Base-by-base conservation (phyloP, 306 rosid species). In the Fragaria iinumae region DNA sequence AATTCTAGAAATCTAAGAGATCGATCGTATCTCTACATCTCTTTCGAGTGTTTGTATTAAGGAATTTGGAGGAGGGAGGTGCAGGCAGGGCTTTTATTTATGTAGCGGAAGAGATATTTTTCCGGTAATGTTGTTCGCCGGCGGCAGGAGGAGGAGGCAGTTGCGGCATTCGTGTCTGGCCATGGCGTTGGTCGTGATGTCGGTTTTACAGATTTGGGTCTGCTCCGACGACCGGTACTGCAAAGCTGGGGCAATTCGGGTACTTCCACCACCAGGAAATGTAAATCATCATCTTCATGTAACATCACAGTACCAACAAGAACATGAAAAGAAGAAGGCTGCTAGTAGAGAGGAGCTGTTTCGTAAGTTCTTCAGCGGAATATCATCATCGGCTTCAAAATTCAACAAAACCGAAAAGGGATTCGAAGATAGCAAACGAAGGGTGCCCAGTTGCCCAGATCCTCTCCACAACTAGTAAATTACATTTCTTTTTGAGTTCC, bases 371-470 rank as follows among this genome's bases (percentile, higher is more conserved):
- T 88, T 90, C 78, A 34, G 71, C 1, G 91, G 87, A 67, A 83
- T 55, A 59, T 18, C 70, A 59, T 18, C 70, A 36, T 52, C 69
- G 4, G 81, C 76, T 82, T 83, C 73, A 25, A 71, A 25, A 73
- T 72, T 79, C 79, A 81, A 77, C 84, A 70, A 18, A 69, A 81
- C 80, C 2, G 77, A 74, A 21, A 81, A 79, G 50, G 87, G 80
- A 8, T 88, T 92, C 53, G 86, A 78, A 60, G 92, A 90, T 7
- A 85, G 43, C 78, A 92, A 95, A 84, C 83, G 98, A 85, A 86
- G 76, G 82, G 91, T 95, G 18, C 97, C 98, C 80, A 95, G 92
- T 67, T 95, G 97, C 84, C 98, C 98, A 80, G 98, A 95, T 95
- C 95, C 96, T 88, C 97, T 95, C 80, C 98, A 95, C 85, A 95